A percentile compares a stretch with the other conserved stretches of the same genome.
Evolutionary conservation across 169 alveolate species (phyloP).

Genomic region (Plasmodium chabaudi): DNA sequence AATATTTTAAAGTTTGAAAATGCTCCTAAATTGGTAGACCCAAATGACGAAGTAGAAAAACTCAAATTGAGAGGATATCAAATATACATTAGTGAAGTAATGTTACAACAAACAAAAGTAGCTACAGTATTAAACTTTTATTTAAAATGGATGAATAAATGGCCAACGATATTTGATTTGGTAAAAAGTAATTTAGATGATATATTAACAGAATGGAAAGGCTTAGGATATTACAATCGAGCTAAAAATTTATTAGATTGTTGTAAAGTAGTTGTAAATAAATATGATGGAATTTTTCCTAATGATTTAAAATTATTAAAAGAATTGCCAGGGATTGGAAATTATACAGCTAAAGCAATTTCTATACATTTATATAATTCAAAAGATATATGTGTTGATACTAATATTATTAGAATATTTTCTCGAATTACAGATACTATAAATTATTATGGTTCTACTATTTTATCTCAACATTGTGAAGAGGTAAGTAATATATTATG

Average conservation of each 20-base stretch:
- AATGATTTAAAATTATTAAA: constrained; percentile 46
- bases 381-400: constrained; percentile 79
- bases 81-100: constrained; percentile 81
- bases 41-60: not conserved
- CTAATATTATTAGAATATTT: constrained; percentile 77
- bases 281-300: constrained; percentile 75
- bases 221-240: constrained; percentile 80
- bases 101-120: constrained; percentile 84
- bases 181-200: constrained; percentile 75
- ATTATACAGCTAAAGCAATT: constrained; percentile 81
- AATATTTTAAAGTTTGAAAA: constrained; percentile 1
- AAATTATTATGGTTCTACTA: constrained; percentile 49
- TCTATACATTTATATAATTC: constrained; percentile 65
- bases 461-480: constrained; percentile 61
- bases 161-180: constrained; percentile 67
- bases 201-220: constrained; percentile 74
- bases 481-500: constrained; percentile 46
- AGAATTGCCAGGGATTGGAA: constrained; percentile 81
- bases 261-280: constrained; percentile 65
- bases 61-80: constrained; percentile 72
- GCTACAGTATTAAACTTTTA: constrained; percentile 76
- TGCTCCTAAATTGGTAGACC: no score
- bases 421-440: constrained; percentile 76
- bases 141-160: constrained; percentile 78
- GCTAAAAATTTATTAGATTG: constrained; percentile 77